phyloP scores from a whole-genome alignment of 2,329 filamentous ascomycete species.

The Stemphylium vesicarium region DNA sequence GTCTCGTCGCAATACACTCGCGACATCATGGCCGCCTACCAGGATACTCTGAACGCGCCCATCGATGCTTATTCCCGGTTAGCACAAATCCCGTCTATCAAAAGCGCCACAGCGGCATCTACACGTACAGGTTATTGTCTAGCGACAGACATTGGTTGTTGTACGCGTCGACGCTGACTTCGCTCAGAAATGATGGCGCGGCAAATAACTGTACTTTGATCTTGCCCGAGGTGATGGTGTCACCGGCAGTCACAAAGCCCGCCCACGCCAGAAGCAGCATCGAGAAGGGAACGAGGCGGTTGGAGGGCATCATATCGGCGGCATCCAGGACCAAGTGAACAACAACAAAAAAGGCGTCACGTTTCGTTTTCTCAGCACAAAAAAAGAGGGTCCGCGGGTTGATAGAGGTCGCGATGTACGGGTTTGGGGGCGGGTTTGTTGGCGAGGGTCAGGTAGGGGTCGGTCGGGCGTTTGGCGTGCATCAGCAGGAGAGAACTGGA shows the following conservation, averaged over 20 bases:
- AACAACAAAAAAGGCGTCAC: not conserved
- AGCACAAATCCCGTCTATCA: not conserved
- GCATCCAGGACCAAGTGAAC: constrained; percentile 1
- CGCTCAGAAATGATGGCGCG: constrained; percentile 38
- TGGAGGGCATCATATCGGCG: constrained; percentile 15
- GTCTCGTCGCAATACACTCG: constrained; percentile 28
- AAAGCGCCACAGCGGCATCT: too few relatives aligned
- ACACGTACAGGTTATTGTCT: constrained; percentile 41
- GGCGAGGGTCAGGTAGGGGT: not conserved
- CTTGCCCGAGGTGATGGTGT: constrained; percentile 28
- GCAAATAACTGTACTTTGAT: constrained; percentile 48
- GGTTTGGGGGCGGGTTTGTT: not conserved
- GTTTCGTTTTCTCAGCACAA: not conserved
- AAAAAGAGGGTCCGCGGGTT: not conserved
- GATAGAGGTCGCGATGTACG: not conserved
- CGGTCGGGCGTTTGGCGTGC: not conserved
- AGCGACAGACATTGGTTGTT: constrained; percentile 39
- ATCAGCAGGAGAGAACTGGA: constrained; percentile 9
- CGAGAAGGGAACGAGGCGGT: constrained; percentile 5
- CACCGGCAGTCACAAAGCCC: constrained; percentile 15
- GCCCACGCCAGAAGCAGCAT: constrained; percentile 11
- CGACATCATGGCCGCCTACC: constrained; percentile 39
- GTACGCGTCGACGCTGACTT: constrained; percentile 41
- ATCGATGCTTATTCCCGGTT: constrained; percentile 36
- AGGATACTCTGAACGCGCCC: constrained; percentile 41